Conservation (phyloP, 2,329 filamentous ascomycete species). For the Microcyclosporella mali region DNA sequence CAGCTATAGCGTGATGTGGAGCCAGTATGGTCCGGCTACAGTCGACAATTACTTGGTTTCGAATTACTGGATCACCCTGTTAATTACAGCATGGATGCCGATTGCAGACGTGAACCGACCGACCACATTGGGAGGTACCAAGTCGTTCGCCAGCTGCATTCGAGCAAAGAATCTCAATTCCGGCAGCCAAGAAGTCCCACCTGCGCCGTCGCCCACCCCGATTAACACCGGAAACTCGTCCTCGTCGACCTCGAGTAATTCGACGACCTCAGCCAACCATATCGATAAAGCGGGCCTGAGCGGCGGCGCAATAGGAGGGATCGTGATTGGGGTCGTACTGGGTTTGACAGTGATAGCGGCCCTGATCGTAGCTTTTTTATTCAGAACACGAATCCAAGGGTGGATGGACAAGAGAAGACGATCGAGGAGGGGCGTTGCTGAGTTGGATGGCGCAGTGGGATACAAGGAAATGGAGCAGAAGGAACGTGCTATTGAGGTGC, state of each 20-base stretch:
- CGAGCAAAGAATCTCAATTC: constrained; percentile 1
- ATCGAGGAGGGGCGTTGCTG: too few relatives aligned
- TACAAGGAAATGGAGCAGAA: too few relatives aligned
- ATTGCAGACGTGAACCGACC: constrained; percentile 9
- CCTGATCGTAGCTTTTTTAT: too few relatives aligned
- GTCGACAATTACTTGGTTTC: neutral
- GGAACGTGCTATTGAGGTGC: too few relatives aligned
- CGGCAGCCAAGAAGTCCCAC: constrained; percentile 1
- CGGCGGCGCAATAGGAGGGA: too few relatives aligned
- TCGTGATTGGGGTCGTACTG: too few relatives aligned
- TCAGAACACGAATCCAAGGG: too few relatives aligned
- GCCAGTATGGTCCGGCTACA: constrained; percentile 3
- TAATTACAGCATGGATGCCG: constrained; percentile 6
- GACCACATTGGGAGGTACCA: constrained; percentile 2
- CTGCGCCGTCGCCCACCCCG: constrained; percentile 4
- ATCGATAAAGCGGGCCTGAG: too few relatives aligned
- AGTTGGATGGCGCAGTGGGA: too few relatives aligned
- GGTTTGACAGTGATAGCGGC: too few relatives aligned
- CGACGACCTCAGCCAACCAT: neutral
- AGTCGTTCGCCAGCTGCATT: constrained; percentile 4
- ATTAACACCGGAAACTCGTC: neutral
- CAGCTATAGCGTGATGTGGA: constrained; percentile 11
- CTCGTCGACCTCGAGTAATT: neutral
- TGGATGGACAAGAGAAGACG: too few relatives aligned
- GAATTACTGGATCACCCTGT: neutral